These are phyloP conservation scores for Penicillium corylophilum DNA, from an alignment of 2,329 filamentous ascomycete species.

Conservation along the genomic window DNA sequence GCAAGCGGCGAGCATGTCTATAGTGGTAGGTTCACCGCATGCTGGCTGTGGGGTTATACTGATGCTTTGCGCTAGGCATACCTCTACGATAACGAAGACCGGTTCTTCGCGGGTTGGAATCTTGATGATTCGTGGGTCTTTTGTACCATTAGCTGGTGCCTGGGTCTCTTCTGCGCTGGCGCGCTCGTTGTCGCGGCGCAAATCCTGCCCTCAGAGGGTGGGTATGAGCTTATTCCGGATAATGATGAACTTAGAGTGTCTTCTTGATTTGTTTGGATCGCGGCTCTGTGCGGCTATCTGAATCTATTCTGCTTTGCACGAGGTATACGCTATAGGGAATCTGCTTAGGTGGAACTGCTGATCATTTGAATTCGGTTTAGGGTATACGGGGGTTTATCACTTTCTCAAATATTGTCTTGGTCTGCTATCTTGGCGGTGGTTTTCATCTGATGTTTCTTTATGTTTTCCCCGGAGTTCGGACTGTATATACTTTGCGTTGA, in stretches of 20 bases:
- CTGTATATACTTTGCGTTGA: conserved; percentile 4
- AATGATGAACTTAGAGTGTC: conserved; percentile 19
- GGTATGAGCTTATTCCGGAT: conserved; percentile 73
- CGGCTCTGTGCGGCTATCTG: conserved; percentile 1
- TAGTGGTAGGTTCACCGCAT: conserved; percentile 67
- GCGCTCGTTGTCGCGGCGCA: conserved; percentile 67
- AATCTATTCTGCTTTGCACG: neutral
- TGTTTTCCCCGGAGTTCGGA: conserved; percentile 1
- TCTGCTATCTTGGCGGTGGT: neutral
- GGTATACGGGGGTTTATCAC: neutral
- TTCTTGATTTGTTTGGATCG: conserved; percentile 1
- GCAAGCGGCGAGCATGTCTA: conserved; percentile 73
- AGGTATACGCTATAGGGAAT: neutral
- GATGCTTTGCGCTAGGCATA: conserved; percentile 60
- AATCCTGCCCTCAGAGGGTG: conserved; percentile 74
- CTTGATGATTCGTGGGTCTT: conserved; percentile 79
- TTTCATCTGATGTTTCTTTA: neutral
- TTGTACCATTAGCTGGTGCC: conserved; percentile 61
- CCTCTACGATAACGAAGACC: conserved; percentile 76
- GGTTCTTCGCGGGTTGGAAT: conserved; percentile 79
- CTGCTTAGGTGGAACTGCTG: neutral
- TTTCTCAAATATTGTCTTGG: neutral
- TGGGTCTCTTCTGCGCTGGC: conserved; percentile 53
- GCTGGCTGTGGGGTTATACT: neutral
- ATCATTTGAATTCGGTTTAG: neutral